Conservation (phyloP, 1,139 yeast species). For the Taiozyma sp. region DNA sequence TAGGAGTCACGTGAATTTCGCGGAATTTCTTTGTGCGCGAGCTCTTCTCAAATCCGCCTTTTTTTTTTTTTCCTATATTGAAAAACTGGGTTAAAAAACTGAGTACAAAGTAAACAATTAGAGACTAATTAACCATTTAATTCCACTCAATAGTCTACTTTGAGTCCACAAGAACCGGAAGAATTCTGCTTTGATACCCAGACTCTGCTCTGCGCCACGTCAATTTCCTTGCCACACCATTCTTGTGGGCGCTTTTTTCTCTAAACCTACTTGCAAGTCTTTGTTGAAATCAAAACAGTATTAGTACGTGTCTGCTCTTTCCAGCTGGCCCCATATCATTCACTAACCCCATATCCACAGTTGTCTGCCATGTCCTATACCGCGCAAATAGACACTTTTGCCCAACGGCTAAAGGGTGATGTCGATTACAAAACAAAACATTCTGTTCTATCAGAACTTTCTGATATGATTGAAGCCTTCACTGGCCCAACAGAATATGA, state of each 20-base stretch:
- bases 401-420: conserved; percentile 25
- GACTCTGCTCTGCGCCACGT: not conserved
- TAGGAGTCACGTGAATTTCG: conserved; percentile 8
- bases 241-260: not conserved
- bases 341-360: not conserved
- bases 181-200: not conserved
- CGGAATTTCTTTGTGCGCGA: conserved; percentile 1
- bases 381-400: conserved; percentile 32
- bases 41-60: not conserved
- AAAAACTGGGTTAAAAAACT: not conserved
- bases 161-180: not conserved
- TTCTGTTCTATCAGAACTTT: conserved; percentile 68
- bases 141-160: not conserved
- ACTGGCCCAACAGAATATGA: conserved; percentile 78
- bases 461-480: conserved; percentile 81
- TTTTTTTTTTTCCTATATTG: not conserved
- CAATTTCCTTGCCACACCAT: not conserved
- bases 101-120: not conserved
- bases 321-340: not conserved
- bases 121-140: not conserved
- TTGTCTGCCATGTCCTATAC: conserved; percentile 35
- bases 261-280: not conserved
- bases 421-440: conserved; percentile 55
- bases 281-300: not conserved
- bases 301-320: not conserved